Conservation (phyloP, 805 yeast species). For the Cyberlindnera mycetangii region DNA sequence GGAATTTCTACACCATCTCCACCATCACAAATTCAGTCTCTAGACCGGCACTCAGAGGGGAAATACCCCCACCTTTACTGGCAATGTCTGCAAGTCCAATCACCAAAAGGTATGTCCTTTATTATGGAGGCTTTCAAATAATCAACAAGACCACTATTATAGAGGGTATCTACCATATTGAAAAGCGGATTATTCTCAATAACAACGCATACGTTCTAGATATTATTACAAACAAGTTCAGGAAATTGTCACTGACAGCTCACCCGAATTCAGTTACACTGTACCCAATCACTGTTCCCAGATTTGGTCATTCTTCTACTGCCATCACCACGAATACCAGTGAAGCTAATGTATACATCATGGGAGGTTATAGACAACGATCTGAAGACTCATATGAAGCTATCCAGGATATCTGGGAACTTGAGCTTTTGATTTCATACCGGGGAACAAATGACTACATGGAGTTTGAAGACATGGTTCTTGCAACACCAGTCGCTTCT, state of each 20-base stretch:
- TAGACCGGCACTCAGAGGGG: conserved; percentile 35
- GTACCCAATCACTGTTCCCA: conserved; percentile 33
- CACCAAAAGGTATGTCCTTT: conserved; percentile 53
- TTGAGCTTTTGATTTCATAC: conserved; percentile 36
- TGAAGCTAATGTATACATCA: conserved; percentile 38
- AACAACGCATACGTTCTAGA: conserved; percentile 60
- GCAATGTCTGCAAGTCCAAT: conserved; percentile 47
- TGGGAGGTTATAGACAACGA: conserved; percentile 46
- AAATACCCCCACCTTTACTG: conserved; percentile 50
- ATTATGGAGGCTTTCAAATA: conserved; percentile 65
- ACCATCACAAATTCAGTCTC: conserved; percentile 37
- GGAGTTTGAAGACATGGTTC: conserved; percentile 34
- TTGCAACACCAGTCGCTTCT: conserved; percentile 32
- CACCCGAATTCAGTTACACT: conserved; percentile 31
- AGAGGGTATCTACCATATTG: conserved; percentile 28
- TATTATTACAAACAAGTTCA: conserved; percentile 44
- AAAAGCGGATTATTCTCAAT: conserved; percentile 46
- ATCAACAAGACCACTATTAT: conserved; percentile 32
- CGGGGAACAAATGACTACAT: conserved; percentile 33
- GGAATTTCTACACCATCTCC: conserved; percentile 35
- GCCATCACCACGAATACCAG: conserved; percentile 18
- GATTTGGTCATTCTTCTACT: conserved; percentile 39
- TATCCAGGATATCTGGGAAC: conserved; percentile 39
- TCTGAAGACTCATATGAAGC: conserved; percentile 31
- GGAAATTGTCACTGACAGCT: conserved; percentile 39